Conservation (phyloP, 495 filamentous ascomycete species). For the Amorphotheca resinae region DNA sequence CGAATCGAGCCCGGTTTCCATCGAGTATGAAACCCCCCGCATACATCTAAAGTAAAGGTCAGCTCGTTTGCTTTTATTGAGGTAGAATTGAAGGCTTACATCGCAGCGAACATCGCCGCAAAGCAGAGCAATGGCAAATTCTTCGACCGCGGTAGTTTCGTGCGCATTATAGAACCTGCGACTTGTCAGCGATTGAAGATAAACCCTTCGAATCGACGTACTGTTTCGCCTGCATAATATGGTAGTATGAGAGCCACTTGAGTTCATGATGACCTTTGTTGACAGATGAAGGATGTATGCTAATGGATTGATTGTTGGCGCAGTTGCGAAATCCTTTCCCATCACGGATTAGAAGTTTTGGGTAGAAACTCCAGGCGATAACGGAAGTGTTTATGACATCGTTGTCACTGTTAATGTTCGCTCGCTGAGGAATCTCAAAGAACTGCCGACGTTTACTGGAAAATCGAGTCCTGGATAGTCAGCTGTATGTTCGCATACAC, state of each 20-base stretch:
- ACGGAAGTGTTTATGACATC: slow-evolving; percentile 66
- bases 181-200: background rate
- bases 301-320: slow-evolving; percentile 78
- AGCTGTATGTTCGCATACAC: slow-evolving; percentile 11
- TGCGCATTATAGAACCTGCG: slow-evolving; percentile 70
- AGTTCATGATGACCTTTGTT: slow-evolving; percentile 57
- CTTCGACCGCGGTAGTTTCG: slow-evolving; percentile 71
- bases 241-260: slow-evolving; percentile 85
- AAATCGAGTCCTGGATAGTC: slow-evolving; percentile 21
- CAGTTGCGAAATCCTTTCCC: slow-evolving; percentile 86
- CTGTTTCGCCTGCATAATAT: slow-evolving; percentile 86
- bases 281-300: slow-evolving; percentile 71
- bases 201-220: slow-evolving; percentile 24
- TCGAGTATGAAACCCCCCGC: slow-evolving; percentile 78
- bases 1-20: slow-evolving; percentile 76
- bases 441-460: slow-evolving; percentile 49
- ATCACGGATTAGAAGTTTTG: slow-evolving; percentile 75
- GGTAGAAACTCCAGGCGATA: slow-evolving; percentile 88
- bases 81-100: slow-evolving; percentile 23
- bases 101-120: slow-evolving; percentile 81
- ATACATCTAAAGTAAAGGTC: slow-evolving; percentile 45
- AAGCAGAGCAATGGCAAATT: slow-evolving; percentile 68
- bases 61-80: slow-evolving; percentile 4
- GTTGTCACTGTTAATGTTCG: slow-evolving; percentile 62
- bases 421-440: slow-evolving; percentile 61